Conservation (phyloP, 495 filamentous ascomycete genomes). For the Trichoderma asperelloides region DNA sequence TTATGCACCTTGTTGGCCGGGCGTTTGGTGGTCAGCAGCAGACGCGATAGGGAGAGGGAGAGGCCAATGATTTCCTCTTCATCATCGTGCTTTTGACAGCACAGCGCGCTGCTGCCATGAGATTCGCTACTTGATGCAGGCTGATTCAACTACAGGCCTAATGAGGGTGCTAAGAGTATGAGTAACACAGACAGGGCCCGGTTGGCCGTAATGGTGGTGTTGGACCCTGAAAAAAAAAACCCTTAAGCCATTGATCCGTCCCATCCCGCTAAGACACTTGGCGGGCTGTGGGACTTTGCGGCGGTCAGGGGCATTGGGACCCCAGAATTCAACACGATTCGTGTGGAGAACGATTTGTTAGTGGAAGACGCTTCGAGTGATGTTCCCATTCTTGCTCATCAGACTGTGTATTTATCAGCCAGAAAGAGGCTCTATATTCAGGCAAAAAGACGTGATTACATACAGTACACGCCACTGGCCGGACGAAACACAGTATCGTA, state of each 20-base stretch:
- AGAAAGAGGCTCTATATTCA: neutral
- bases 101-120: neutral
- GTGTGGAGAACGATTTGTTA: neutral
- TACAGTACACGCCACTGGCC: neutral
- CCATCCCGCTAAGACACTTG: slow-evolving; percentile 2
- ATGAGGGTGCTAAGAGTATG: too few species aligned
- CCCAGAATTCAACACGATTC: slow-evolving; percentile 2
- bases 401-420: slow-evolving; percentile 1
- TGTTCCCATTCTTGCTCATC: neutral
- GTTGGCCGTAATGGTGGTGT: neutral
- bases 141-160: neutral
- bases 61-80: neutral
- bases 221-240: slow-evolving; percentile 1
- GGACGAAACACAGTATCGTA: neutral
- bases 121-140: neutral
- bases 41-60: neutral
- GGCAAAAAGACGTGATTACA: neutral
- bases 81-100: neutral
- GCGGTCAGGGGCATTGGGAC: slow-evolving; percentile 3
- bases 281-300: neutral
- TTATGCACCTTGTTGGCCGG: neutral
- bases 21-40: neutral
- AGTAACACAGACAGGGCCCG: neutral
- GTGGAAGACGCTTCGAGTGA: neutral
- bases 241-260: neutral